Evolutionary conservation across 441 rosid species (phyloP).

Genomic region (Raphanus hybrid): DNA sequence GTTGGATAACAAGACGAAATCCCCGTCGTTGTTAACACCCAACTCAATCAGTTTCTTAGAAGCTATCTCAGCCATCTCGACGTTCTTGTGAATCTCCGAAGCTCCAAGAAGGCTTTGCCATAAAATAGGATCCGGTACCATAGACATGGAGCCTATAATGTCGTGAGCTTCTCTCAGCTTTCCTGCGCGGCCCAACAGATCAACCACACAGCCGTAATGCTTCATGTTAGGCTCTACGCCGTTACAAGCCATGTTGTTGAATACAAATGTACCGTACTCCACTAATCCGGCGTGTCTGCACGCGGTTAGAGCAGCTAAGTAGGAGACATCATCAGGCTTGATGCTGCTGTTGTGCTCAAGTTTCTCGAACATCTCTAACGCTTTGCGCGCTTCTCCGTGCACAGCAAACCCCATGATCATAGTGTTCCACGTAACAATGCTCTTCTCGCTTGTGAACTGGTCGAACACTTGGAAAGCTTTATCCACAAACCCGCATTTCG

Average conservation of each 20-base stretch:
- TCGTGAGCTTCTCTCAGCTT: conserved; percentile 69
- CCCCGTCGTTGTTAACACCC: conserved; percentile 78
- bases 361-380: conserved; percentile 64
- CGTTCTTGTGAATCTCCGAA: conserved; percentile 63
- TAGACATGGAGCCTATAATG: conserved; percentile 65
- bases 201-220: conserved; percentile 87
- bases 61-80: conserved; percentile 79
- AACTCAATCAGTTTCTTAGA: conserved; percentile 66
- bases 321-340: conserved; percentile 65
- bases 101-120: conserved; percentile 94
- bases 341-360: conserved; percentile 52
- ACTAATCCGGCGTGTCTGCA: conserved; percentile 90
- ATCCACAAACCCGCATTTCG: conserved; percentile 74
- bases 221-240: conserved; percentile 65
- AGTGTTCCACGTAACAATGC: conserved; percentile 83
- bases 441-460: conserved; percentile 50
- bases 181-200: conserved; percentile 84
- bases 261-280: conserved; percentile 65
- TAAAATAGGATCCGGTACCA: conserved; percentile 65
- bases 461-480: conserved; percentile 63
- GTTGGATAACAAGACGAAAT: conserved; percentile 77
- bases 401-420: conserved; percentile 87
- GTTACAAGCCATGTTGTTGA: conserved; percentile 56
- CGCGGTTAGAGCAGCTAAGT: conserved; percentile 66
- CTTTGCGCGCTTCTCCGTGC: conserved; percentile 73